Evolutionary conservation across 495 filamentous ascomycete species (phyloP), one percentile per base, ranked within the genome.

Genomic region (Hypoxylon rickii): DNA sequence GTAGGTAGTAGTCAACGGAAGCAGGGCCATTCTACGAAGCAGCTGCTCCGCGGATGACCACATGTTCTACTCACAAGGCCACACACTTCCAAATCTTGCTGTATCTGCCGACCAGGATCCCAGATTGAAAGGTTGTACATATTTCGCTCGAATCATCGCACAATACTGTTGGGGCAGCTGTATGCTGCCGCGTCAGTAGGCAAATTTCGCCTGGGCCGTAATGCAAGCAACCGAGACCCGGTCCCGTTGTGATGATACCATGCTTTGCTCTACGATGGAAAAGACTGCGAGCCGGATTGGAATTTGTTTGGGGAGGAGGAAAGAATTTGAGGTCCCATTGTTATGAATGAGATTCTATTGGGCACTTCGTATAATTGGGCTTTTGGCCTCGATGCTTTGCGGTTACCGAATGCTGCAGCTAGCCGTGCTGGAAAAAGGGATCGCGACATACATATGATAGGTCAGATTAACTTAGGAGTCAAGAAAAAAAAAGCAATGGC

Each of bases 191-290:
- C 5, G 43, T 47, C 26, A 41, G 17, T 1, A 3, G 34, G 7
- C 29, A 49, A 29, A 34, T 34, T 39, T 31, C 10, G 13, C 37
- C 22, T 26, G 7, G 17, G 37, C 22, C 33, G 18, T 43, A 45
- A 29, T 29, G 51, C 46, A 51, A 47, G 46, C 17, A 7, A 17
- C 58, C 52, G 58, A 62, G 43, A 62, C 58, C 36, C 21, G 12
- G 34, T 44, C 44, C 16, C 31, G 44, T 36, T 36, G 13, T 3
- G 13, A 31, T 41, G 33, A 40, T n/a, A n/a, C n/a, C n/a, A n/a
- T n/a, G n/a, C n/a, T n/a, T 41, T 19, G 22, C 26, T 22, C 20
- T 46, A 34, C 10, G 13, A 44, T 26, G 26, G 33, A n/a, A n/a
- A n/a, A n/a, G n/a, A n/a, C n/a, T n/a, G n/a, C n/a, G n/a, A n/a